These are phyloP conservation scores for Fonsecaea pedrosoi DNA, from an alignment of 2,329 filamentous ascomycete species.

Conservation along the genomic window DNA sequence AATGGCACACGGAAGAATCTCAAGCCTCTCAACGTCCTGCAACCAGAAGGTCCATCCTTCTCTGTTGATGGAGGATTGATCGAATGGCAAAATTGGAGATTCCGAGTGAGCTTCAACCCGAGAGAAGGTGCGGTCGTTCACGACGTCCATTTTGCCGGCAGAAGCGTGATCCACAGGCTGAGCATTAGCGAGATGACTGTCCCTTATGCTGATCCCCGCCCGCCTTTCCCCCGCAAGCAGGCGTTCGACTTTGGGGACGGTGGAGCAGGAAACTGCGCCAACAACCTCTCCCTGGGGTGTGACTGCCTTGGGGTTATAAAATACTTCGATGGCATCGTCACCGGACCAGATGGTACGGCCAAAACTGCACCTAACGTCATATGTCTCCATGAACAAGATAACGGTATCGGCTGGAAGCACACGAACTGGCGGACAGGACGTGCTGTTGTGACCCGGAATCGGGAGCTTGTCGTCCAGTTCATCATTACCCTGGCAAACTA, in stretches of 20 bases:
- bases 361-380: conserved; percentile 65
- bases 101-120: conserved; percentile 70
- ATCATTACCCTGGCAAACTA: conserved; percentile 75
- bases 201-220: conserved; percentile 70
- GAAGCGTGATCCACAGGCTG: conserved; percentile 70
- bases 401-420: conserved; percentile 74
- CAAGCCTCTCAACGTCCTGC: conserved; percentile 75
- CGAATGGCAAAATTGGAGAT: conserved; percentile 72
- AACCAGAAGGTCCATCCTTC: conserved; percentile 74
- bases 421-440: conserved; percentile 70
- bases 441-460: conserved; percentile 66
- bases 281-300: conserved; percentile 71
- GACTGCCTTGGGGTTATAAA: conserved; percentile 73
- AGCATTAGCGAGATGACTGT: conserved; percentile 74
- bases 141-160: conserved; percentile 70
- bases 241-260: conserved; percentile 76
- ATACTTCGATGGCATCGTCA: conserved; percentile 66
- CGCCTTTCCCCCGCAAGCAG: conserved; percentile 71
- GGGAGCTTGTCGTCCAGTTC: conserved; percentile 70
- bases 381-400: conserved; percentile 73
- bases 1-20: conserved; percentile 58
- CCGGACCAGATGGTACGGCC: conserved; percentile 60
- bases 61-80: conserved; percentile 59
- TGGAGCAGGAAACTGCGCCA: conserved; percentile 70
- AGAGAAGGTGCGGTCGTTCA: conserved; percentile 69